These are phyloP conservation scores for Discostella stelligera DNA, from an alignment of 352 stramenopile genomes.

Conservation along the genomic window DNA sequence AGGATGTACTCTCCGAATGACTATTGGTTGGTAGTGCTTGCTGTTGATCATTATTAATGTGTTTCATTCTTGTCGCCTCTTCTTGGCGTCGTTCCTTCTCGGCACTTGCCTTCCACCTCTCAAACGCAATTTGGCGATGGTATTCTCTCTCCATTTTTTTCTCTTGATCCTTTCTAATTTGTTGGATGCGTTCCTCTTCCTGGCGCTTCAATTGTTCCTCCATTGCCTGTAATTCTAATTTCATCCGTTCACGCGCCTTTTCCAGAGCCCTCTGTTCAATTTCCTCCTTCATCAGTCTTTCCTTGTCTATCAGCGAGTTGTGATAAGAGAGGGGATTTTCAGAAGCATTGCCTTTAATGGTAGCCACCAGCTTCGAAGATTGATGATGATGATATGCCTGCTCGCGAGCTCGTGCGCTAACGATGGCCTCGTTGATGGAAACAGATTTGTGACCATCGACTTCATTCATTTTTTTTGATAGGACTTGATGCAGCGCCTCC, in stretches of 20 bases:
- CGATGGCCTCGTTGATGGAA: constrained; percentile 43
- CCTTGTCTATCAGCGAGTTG: constrained; percentile 4
- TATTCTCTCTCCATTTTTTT: constrained; percentile 51
- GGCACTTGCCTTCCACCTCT: constrained; percentile 52
- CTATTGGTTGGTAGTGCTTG: background rate
- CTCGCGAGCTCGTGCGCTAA: constrained; percentile 27
- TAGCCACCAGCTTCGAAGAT: background rate
- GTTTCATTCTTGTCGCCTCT: constrained; percentile 17
- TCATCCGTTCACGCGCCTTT: constrained; percentile 23
- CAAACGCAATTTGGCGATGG: constrained; percentile 51
- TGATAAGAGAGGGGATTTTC: background rate
- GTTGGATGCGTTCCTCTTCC: constrained; percentile 19
- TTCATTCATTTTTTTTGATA: constrained; percentile 19
- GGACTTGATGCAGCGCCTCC: constrained; percentile 12
- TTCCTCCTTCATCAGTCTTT: constrained; percentile 24
- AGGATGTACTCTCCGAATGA: background rate
- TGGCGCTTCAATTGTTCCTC: constrained; percentile 25
- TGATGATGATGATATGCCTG: constrained; percentile 11
- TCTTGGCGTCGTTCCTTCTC: constrained; percentile 45
- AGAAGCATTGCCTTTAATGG: background rate
- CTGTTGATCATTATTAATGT: background rate
- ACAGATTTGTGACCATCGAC: constrained; percentile 20
- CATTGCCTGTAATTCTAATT: constrained; percentile 24
- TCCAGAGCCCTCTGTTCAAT: constrained; percentile 14
- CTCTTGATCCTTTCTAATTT: constrained; percentile 20